A percentile compares a stretch with the other conserved stretches of the same genome.
phyloP scores from a whole-genome alignment of 2,329 filamentous ascomycete genomes.

The Thelonectria olida region DNA sequence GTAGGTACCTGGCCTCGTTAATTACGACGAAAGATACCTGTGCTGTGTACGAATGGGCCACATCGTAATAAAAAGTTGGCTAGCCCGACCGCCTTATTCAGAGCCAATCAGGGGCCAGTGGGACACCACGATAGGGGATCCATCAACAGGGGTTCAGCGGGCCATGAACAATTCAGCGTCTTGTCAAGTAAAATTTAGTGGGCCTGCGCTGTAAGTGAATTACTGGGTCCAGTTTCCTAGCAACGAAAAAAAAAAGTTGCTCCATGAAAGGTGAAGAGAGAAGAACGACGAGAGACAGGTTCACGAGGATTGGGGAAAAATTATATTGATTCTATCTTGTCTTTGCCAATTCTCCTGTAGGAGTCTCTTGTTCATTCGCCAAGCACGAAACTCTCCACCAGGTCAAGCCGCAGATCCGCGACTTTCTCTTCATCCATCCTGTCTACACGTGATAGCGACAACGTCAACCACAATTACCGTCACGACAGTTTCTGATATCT shows the following conservation, averaged over 20 bases:
- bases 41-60: conserved; percentile 13
- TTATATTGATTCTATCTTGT: background rate
- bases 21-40: conserved; percentile 8
- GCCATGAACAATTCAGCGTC: no score
- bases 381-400: background rate
- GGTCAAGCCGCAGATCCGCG: background rate
- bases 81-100: conserved; percentile 22
- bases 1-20: background rate
- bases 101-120: conserved; percentile 38
- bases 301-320: conserved; percentile 7
- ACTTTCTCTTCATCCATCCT: background rate
- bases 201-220: conserved; percentile 1
- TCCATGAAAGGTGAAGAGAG: background rate
- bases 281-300: background rate
- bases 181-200: conserved; percentile 2
- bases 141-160: conserved; percentile 40
- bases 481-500: background rate
- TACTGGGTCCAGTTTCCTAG: background rate
- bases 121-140: conserved; percentile 33
- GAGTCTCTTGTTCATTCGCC: background rate
- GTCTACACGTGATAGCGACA: conserved; percentile 16
- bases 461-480: background rate
- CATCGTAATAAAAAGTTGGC: conserved; percentile 24
- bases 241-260: conserved; percentile 17
- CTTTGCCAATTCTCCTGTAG: background rate